Percentiles rank a stretch among this genome's conserved stretches.
phyloP scores from a whole-genome alignment of 2,329 filamentous ascomycete genomes.

The Amauroascus verrucosus region DNA sequence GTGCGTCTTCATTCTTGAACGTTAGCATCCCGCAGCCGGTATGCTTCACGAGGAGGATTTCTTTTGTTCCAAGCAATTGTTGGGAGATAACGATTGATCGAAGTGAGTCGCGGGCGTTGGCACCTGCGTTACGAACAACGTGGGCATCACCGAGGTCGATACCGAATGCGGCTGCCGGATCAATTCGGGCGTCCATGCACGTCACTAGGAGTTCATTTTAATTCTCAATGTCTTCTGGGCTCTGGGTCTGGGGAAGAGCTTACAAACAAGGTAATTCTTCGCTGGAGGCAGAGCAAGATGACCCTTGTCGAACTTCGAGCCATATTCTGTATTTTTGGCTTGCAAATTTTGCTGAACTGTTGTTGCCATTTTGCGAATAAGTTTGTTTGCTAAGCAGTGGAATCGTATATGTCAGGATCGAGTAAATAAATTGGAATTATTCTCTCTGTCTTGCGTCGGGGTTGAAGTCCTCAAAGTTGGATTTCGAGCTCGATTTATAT shows the following conservation, averaged over 20 bases:
- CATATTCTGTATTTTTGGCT: slow-evolving; percentile 49
- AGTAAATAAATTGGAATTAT: background rate
- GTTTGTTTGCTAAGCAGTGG: background rate
- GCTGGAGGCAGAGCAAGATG: slow-evolving; percentile 57
- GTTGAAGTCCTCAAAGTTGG: background rate
- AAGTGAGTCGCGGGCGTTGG: slow-evolving; percentile 56
- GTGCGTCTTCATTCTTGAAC: slow-evolving; percentile 51
- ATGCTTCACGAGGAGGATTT: slow-evolving; percentile 66
- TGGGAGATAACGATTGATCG: slow-evolving; percentile 68
- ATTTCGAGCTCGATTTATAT: background rate
- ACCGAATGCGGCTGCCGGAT: slow-evolving; percentile 58
- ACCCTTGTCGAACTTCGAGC: slow-evolving; percentile 53
- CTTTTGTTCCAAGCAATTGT: slow-evolving; percentile 64
- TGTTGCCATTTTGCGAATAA: slow-evolving; percentile 31
- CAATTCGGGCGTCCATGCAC: slow-evolving; percentile 70
- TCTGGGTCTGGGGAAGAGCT: slow-evolving; percentile 14
- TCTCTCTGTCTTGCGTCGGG: background rate
- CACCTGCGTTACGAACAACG: slow-evolving; percentile 65
- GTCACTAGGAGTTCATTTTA: slow-evolving; percentile 44
- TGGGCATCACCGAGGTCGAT: slow-evolving; percentile 67
- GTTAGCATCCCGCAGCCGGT: slow-evolving; percentile 65
- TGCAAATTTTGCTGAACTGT: slow-evolving; percentile 46
- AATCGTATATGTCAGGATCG: background rate
- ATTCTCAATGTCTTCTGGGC: background rate
- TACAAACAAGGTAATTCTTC: slow-evolving; percentile 57